These are phyloP conservation scores for Pythium aristosporum DNA, from an alignment of 352 stramenopile species.

Conservation along the genomic window DNA sequence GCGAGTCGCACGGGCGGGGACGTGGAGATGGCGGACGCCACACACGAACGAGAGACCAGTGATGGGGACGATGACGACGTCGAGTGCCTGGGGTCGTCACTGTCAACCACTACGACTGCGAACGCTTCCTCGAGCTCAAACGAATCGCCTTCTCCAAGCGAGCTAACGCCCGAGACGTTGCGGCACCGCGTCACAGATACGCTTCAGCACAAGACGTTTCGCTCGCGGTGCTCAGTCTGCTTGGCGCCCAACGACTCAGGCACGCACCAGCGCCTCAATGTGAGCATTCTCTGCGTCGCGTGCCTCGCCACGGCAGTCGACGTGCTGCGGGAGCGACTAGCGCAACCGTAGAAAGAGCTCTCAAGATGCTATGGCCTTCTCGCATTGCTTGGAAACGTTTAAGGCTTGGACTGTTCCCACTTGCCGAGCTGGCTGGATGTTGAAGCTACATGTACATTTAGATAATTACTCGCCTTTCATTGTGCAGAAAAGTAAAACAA, in stretches of 20 bases:
- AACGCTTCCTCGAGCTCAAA: not conserved
- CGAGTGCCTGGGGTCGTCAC: conserved; percentile 18
- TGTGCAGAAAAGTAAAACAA: not conserved
- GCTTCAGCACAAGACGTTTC: not conserved
- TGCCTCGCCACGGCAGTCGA: conserved; percentile 5
- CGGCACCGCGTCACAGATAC: not conserved
- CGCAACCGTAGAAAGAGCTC: not conserved
- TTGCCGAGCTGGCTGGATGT: too few relatives aligned
- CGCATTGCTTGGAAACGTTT: not conserved
- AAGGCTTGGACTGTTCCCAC: too few relatives aligned
- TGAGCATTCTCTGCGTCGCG: conserved; percentile 4
- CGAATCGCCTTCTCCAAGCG: not conserved
- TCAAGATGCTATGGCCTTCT: not conserved
- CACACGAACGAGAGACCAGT: not conserved
- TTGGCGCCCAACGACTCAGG: not conserved
- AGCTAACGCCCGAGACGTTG: not conserved
- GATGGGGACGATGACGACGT: conserved; percentile 19
- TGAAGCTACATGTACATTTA: too few relatives aligned
- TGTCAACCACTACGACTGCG: not conserved
- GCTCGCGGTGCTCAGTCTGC: conserved; percentile 7
- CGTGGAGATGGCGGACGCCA: conserved; percentile 2
- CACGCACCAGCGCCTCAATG: conserved; percentile 17
- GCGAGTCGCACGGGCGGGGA: not conserved
- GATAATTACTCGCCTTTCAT: too few relatives aligned
- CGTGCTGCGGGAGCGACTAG: not conserved